phyloP scores from a whole-genome alignment of 2,329 filamentous ascomycete species.

The Lachnellula arida region DNA sequence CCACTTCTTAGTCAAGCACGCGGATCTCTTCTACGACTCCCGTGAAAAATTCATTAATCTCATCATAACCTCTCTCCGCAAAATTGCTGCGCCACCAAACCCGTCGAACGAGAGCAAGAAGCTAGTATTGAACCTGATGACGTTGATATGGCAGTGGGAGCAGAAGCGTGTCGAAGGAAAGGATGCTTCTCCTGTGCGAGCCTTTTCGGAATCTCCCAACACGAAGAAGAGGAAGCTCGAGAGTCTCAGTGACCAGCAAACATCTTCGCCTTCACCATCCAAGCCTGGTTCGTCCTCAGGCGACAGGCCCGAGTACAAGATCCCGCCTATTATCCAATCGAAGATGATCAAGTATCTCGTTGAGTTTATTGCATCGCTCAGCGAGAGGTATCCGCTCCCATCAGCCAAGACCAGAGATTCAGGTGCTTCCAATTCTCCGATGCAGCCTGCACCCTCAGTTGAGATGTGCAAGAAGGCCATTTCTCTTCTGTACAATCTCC shows the following conservation, averaged over 20 bases:
- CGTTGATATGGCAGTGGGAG: slow-evolving; percentile 90
- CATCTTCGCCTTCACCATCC: slow-evolving; percentile 51
- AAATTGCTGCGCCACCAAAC: slow-evolving; percentile 78
- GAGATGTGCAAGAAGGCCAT: slow-evolving; percentile 87
- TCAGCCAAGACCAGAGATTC: slow-evolving; percentile 62
- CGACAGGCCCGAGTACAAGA: slow-evolving; percentile 62
- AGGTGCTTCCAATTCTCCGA: slow-evolving; percentile 39
- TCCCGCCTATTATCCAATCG: slow-evolving; percentile 62
- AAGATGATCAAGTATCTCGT: slow-evolving; percentile 93
- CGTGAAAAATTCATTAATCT: slow-evolving; percentile 85
- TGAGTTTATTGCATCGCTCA: slow-evolving; percentile 86
- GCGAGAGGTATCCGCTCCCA: slow-evolving; percentile 76
- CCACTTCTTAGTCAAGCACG: slow-evolving; percentile 89
- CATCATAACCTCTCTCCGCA: slow-evolving; percentile 83
- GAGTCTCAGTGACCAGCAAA: slow-evolving; percentile 40
- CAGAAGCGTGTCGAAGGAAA: slow-evolving; percentile 68
- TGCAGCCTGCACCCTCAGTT: slow-evolving; percentile 51
- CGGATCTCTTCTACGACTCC: slow-evolving; percentile 90
- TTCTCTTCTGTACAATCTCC: slow-evolving; percentile 72
- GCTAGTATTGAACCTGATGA: slow-evolving; percentile 84
- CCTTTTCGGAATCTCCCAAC: slow-evolving; percentile 64
- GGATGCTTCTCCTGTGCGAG: slow-evolving; percentile 37
- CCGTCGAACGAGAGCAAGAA: slow-evolving; percentile 90
- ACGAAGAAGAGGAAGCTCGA: slow-evolving; percentile 74
- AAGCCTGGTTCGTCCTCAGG: slow-evolving; percentile 35